A percentile compares a stretch with the other conserved stretches of the same genome.
phyloP scores from a whole-genome alignment of 495 filamentous ascomycete genomes.

The Schizothecium vesticola region DNA sequence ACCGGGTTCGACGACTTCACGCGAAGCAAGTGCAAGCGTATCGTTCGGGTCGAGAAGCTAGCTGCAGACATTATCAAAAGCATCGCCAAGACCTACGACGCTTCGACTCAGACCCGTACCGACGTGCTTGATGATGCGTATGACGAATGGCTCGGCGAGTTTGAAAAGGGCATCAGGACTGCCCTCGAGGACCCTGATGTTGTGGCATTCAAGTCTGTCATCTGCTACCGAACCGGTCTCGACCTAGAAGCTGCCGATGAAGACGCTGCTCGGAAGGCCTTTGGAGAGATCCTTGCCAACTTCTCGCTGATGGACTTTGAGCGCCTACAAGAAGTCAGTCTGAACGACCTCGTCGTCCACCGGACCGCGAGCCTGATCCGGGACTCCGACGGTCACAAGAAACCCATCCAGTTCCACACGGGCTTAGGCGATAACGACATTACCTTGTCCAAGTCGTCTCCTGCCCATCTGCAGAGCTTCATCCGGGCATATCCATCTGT shows the following conservation, averaged over 20 bases:
- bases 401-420: constrained; percentile 84
- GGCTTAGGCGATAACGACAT: constrained; percentile 85
- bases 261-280: constrained; percentile 16
- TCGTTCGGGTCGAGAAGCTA: constrained; percentile 78
- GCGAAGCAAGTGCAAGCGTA: constrained; percentile 58
- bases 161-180: constrained; percentile 40
- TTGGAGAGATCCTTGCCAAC: constrained; percentile 29
- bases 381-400: constrained; percentile 40
- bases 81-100: constrained; percentile 28
- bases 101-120: constrained; percentile 5
- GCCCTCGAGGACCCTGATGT: constrained; percentile 61
- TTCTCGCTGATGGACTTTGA: constrained; percentile 17
- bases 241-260: constrained; percentile 40
- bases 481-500: constrained; percentile 64
- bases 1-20: constrained; percentile 69
- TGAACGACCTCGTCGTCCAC: constrained; percentile 65
- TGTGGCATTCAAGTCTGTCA: constrained; percentile 77
- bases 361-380: constrained; percentile 46
- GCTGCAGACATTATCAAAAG: constrained; percentile 59
- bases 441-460: constrained; percentile 61
- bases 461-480: constrained; percentile 69
- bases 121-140: constrained; percentile 28
- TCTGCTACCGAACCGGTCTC: constrained; percentile 80
- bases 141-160: constrained; percentile 27
- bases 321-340: constrained; percentile 55